phyloP scores from a whole-genome alignment of 805 yeast species.

The Spathaspora passalidarum region DNA sequence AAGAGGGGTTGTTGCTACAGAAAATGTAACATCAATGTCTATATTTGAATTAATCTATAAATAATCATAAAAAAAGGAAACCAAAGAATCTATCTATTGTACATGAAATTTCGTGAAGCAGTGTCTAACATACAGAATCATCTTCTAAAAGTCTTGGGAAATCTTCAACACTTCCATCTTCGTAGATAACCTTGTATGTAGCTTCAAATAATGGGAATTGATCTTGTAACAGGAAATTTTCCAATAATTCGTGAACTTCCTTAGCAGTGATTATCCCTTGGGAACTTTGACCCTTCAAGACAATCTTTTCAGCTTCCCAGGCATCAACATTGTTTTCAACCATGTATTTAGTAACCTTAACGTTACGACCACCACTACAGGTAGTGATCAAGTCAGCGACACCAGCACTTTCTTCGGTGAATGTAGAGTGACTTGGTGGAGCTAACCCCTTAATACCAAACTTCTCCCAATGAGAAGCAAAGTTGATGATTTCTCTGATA shows the following conservation, averaged over 20 bases:
- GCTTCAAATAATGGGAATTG: conserved; percentile 83
- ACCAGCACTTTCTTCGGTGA: conserved; percentile 93
- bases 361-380: conserved; percentile 97
- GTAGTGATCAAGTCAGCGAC: conserved; percentile 98
- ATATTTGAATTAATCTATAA: background rate
- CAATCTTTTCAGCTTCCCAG: conserved; percentile 75
- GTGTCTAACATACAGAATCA: conserved; percentile 1
- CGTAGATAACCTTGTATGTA: conserved; percentile 81
- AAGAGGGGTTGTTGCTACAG: no score
- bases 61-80: background rate
- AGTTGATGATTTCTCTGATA: conserved; percentile 81
- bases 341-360: conserved; percentile 83
- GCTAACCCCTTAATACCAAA: conserved; percentile 48
- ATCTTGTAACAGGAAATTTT: conserved; percentile 44
- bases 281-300: conserved; percentile 93
- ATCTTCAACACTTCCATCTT: conserved; percentile 67
- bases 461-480: conserved; percentile 56
- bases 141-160: conserved; percentile 48
- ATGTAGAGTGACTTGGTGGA: conserved; percentile 77
- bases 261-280: conserved; percentile 90
- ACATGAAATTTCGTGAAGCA: background rate
- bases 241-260: conserved; percentile 86
- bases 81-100: background rate
- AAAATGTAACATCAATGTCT: background rate
- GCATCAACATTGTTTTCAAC: conserved; percentile 77